These are phyloP conservation scores for Aspergillus luchuensis DNA, from an alignment of 2,329 filamentous ascomycete genomes.

Conservation along the genomic window DNA sequence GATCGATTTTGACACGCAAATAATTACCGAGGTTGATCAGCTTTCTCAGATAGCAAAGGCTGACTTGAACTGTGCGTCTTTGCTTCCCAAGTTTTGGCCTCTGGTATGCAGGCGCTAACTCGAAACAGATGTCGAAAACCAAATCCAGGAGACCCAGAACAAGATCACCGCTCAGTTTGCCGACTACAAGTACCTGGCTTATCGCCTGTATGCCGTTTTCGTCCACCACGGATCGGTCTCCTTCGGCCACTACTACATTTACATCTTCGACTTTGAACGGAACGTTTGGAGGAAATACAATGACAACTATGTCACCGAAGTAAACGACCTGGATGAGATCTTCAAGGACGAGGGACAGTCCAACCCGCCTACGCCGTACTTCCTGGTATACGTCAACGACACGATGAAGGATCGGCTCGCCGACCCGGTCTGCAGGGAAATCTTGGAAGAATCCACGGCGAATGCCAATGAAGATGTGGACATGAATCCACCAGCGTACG, in stretches of 20 bases:
- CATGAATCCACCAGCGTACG: conserved; percentile 35
- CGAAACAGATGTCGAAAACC: conserved; percentile 37
- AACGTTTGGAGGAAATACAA: conserved; percentile 92
- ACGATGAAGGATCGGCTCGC: conserved; percentile 62
- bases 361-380: conserved; percentile 74
- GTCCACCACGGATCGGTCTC: conserved; percentile 72
- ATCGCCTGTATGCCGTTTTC: conserved; percentile 87
- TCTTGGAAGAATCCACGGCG: conserved; percentile 25
- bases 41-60: conserved; percentile 48
- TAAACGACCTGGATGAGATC: conserved; percentile 66
- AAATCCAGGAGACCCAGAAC: conserved; percentile 53
- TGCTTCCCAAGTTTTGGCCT: not conserved
- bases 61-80: conserved; percentile 49
- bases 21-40: conserved; percentile 48
- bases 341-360: conserved; percentile 64
- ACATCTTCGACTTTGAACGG: conserved; percentile 84
- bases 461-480: conserved; percentile 25
- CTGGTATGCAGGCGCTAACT: conserved; percentile 12
- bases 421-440: conserved; percentile 58
- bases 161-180: conserved; percentile 62
- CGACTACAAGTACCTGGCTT: conserved; percentile 66
- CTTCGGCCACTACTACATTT: conserved; percentile 94
- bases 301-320: conserved; percentile 75
- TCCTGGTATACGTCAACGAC: conserved; percentile 79
- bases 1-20: conserved; percentile 45